phyloP scores from a whole-genome alignment of 1,284 basidiomycete species.

The Pseudozyma tsukubaensis region DNA sequence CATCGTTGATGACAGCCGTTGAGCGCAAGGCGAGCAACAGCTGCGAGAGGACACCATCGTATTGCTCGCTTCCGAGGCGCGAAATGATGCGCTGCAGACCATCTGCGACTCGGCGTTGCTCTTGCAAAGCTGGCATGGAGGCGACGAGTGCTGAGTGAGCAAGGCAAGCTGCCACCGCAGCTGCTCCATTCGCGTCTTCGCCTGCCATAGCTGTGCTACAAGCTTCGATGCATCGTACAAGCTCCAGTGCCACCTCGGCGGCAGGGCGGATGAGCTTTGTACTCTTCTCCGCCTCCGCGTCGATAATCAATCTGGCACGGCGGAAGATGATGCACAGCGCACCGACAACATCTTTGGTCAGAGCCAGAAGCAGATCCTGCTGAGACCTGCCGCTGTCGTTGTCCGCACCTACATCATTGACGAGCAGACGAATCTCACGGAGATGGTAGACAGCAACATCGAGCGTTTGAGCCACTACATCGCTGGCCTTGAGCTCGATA shows the following conservation, averaged over 20 bases:
- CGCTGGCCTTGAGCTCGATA: too few species aligned
- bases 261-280: constrained; percentile 12
- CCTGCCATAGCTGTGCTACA: not conserved
- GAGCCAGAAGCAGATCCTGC: not conserved
- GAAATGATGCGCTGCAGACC: constrained; percentile 31
- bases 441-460: constrained; percentile 30
- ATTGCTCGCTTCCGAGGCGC: constrained; percentile 12
- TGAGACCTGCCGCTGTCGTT: not conserved
- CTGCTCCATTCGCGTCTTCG: not conserved
- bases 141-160: constrained; percentile 18
- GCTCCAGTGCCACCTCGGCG: constrained; percentile 24
- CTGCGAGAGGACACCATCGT: constrained; percentile 13
- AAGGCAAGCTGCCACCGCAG: constrained; percentile 6
- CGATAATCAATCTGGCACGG: not conserved
- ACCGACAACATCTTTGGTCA: constrained; percentile 5
- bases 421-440: constrained; percentile 26
- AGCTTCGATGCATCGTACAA: constrained; percentile 18
- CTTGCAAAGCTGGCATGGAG: constrained; percentile 18
- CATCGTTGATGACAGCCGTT: not conserved
- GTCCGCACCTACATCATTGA: too few species aligned
- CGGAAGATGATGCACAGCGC: constrained; percentile 12
- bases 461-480: constrained; percentile 8
- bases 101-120: constrained; percentile 13
- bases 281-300: not conserved
- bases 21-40: constrained; percentile 8